A percentile compares a stretch with the other conserved stretches of the same genome.
These are phyloP conservation scores for Aureobasidium lini DNA, from an alignment of 2,329 filamentous ascomycete species.

Conservation along the genomic window DNA sequence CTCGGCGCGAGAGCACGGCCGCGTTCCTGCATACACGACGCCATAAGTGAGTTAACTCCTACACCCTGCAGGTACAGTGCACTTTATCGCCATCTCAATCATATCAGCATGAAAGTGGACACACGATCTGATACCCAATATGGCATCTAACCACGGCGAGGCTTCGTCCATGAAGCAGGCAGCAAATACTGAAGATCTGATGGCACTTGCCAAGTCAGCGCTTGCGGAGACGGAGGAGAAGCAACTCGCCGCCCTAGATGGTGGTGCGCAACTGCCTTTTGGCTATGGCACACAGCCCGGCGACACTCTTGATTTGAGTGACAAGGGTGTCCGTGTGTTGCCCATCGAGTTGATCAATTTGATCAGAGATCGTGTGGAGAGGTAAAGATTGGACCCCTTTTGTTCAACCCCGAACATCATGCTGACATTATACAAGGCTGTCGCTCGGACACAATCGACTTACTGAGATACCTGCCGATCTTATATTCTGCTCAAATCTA, in stretches of 20 bases:
- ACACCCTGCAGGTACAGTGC: constrained; percentile 4
- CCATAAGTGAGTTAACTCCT: background rate
- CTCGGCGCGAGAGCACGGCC: background rate
- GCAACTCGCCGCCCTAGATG: constrained; percentile 14
- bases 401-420: background rate
- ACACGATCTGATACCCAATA: constrained; percentile 9
- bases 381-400: constrained; percentile 37
- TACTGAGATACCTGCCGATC: constrained; percentile 59
- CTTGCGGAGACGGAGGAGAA: constrained; percentile 17
- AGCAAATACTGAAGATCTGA: constrained; percentile 13
- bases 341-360: constrained; percentile 69
- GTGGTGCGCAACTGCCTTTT: constrained; percentile 14
- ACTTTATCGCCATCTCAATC: background rate
- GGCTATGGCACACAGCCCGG: constrained; percentile 42
- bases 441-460: constrained; percentile 76
- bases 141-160: constrained; percentile 11
- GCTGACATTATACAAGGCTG: constrained; percentile 46
- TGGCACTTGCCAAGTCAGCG: constrained; percentile 16
- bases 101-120: constrained; percentile 5
- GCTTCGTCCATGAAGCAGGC: constrained; percentile 8
- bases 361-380: constrained; percentile 65
- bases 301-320: constrained; percentile 70
- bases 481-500: constrained; percentile 68
- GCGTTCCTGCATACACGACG: constrained; percentile 12
- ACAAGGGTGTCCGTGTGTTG: constrained; percentile 62